Evolutionary conservation across 1,139 yeast species (phyloP).

Genomic region (Geotrichum fermentans): DNA sequence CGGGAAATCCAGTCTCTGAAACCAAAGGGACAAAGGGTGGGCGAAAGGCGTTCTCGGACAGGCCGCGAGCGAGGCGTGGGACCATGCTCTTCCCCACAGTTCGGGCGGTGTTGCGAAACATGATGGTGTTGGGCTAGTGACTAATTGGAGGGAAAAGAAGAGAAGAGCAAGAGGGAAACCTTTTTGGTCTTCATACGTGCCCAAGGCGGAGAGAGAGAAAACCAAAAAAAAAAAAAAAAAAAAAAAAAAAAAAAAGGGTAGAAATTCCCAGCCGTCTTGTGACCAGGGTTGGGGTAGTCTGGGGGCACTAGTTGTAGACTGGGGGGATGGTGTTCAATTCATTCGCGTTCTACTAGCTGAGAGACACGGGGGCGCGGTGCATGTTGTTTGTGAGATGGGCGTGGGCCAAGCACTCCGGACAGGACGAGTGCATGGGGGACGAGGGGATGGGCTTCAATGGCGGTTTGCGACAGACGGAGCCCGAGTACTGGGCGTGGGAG

Average conservation of each 20-base stretch:
- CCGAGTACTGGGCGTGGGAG: conserved; percentile 15
- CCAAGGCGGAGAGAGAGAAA: background rate
- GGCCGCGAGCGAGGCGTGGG: conserved; percentile 2
- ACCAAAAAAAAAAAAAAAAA: background rate
- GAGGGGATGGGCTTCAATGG: conserved; percentile 17
- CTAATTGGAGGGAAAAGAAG: background rate
- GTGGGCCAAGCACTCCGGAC: conserved; percentile 4
- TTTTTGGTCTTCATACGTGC: too few species aligned
- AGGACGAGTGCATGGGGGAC: conserved; percentile 14
- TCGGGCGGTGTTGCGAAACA: conserved; percentile 1
- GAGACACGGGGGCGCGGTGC: conserved; percentile 3
- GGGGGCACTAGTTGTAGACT: background rate
- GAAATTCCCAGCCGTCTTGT: background rate
- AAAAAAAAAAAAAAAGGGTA: background rate
- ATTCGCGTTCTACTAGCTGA: background rate
- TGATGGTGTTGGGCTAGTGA: too few species aligned
- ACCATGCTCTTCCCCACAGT: background rate
- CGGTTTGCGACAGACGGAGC: conserved; percentile 19
- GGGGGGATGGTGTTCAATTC: background rate
- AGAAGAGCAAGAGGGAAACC: background rate
- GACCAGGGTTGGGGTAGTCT: background rate
- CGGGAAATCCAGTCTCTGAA: conserved; percentile 59
- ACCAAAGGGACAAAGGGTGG: conserved; percentile 58
- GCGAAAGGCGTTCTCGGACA: conserved; percentile 18
- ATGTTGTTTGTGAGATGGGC: background rate